Evolutionary conservation across 441 rosid species (phyloP).

Genomic region (Erodium texanum): DNA sequence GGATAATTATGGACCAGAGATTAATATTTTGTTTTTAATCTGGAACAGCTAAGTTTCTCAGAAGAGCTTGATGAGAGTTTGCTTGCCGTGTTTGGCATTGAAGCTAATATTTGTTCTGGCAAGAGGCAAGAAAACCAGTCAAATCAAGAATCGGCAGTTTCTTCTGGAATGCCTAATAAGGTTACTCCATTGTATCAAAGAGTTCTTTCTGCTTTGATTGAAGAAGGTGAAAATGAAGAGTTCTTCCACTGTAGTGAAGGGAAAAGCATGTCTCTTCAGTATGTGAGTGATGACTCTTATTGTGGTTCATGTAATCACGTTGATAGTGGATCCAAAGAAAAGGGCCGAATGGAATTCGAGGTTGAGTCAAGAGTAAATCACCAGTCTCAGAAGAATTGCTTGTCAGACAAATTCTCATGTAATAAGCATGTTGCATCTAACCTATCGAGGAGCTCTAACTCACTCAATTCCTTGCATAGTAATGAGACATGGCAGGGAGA

Average conservation of each 20-base stretch:
- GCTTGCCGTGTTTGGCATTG: conserved; percentile 4
- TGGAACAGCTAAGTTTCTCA: conserved; percentile 3
- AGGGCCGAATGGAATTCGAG: conserved; percentile 73
- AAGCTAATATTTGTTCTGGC: conserved; percentile 28
- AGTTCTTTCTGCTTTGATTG: conserved; percentile 86
- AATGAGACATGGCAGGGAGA: conserved; percentile 39
- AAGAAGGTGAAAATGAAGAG: conserved; percentile 78
- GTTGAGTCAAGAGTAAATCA: conserved; percentile 54
- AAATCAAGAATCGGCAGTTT: conserved; percentile 27
- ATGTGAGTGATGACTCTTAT: conserved; percentile 75
- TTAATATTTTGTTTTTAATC: conserved; percentile 3
- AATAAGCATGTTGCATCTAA: conserved; percentile 53
- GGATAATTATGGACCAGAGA: not conserved
- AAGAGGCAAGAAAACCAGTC: conserved; percentile 24
- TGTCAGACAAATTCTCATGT: conserved; percentile 48
- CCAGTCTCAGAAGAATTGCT: conserved; percentile 35
- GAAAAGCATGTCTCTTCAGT: conserved; percentile 58
- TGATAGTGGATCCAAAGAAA: conserved; percentile 58
- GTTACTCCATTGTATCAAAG: conserved; percentile 70
- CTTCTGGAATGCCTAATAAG: conserved; percentile 44
- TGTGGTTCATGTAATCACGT: conserved; percentile 66
- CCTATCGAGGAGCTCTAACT: conserved; percentile 35
- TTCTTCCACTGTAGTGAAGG: conserved; percentile 38
- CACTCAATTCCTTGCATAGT: conserved; percentile 19
- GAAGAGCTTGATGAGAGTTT: conserved; percentile 3